Evolutionary conservation across 257 asterid genomes (phyloP).

Genomic region (Misopates orontium): DNA sequence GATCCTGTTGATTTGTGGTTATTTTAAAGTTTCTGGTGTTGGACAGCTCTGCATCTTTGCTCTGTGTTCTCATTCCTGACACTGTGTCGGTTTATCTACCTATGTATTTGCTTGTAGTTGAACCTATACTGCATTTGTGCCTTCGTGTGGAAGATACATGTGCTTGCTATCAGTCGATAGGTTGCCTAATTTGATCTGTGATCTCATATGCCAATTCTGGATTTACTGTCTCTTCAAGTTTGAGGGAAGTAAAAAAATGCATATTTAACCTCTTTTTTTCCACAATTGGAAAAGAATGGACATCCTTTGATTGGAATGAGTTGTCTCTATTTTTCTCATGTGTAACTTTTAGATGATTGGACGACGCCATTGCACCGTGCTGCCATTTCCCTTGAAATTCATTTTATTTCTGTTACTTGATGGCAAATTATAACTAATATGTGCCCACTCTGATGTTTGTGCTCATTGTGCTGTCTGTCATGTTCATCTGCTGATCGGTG

Average conservation of each 20-base stretch:
- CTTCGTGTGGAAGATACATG: background rate
- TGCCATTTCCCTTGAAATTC: background rate
- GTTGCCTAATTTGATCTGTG: background rate
- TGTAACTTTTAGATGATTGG: background rate
- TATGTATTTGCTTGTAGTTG: background rate
- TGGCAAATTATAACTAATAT: background rate
- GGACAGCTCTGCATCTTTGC: background rate
- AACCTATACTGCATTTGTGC: background rate
- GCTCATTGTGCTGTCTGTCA: constrained; percentile 7
- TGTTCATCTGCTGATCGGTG: constrained; percentile 24
- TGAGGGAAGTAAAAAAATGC: background rate
- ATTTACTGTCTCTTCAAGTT: background rate
- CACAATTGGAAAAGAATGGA: too few species aligned
- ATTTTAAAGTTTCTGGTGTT: background rate
- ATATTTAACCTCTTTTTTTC: background rate
- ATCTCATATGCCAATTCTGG: background rate
- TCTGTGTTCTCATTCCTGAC: background rate
- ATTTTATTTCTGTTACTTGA: background rate
- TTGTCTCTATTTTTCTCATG: too few species aligned
- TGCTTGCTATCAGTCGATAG: background rate
- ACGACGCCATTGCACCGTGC: background rate
- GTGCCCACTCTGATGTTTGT: background rate
- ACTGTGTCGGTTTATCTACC: too few species aligned
- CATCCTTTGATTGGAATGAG: too few species aligned
- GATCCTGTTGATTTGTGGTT: background rate